A percentile compares a stretch with the other conserved stretches of the same genome.
Evolutionary conservation across 2,329 filamentous ascomycete species (phyloP).

Genomic region (Pseudogymnoascus sp.): DNA sequence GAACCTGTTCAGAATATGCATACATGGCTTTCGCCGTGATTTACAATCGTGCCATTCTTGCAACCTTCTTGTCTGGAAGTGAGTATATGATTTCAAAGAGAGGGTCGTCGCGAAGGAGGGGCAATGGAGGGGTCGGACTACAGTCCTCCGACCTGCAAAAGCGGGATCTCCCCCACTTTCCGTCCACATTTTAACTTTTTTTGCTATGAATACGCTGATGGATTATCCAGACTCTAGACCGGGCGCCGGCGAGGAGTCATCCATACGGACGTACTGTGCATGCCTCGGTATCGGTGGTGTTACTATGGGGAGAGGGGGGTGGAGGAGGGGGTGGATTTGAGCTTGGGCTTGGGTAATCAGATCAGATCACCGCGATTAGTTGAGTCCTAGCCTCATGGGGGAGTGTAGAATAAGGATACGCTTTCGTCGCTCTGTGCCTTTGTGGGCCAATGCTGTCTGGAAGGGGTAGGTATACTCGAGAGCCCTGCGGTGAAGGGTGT

Average conservation of each 20-base stretch:
- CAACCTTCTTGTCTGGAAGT: no score
- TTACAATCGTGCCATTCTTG: not conserved
- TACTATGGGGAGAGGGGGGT: not conserved
- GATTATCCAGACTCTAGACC: not conserved
- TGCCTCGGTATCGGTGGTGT: not conserved
- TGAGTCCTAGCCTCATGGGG: not conserved
- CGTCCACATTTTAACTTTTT: not conserved
- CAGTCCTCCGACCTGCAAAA: not conserved
- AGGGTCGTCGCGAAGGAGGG: not conserved
- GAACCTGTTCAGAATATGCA: not conserved
- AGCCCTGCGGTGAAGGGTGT: not conserved
- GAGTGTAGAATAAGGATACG: not conserved
- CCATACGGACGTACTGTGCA: not conserved
- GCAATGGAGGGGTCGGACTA: not conserved
- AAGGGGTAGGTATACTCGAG: not conserved
- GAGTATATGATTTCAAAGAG: no score
- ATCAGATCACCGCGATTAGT: not conserved
- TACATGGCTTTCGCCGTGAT: not conserved
- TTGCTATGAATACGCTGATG: not conserved
- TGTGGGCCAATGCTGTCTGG: not conserved
- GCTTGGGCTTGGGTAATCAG: not conserved
- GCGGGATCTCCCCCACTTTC: not conserved
- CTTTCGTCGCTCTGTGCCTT: not conserved
- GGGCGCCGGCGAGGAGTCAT: not conserved
- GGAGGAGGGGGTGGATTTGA: not conserved